Base-by-base conservation (phyloP, 352 stramenopile species). In the Phytophthora palmivora region DNA sequence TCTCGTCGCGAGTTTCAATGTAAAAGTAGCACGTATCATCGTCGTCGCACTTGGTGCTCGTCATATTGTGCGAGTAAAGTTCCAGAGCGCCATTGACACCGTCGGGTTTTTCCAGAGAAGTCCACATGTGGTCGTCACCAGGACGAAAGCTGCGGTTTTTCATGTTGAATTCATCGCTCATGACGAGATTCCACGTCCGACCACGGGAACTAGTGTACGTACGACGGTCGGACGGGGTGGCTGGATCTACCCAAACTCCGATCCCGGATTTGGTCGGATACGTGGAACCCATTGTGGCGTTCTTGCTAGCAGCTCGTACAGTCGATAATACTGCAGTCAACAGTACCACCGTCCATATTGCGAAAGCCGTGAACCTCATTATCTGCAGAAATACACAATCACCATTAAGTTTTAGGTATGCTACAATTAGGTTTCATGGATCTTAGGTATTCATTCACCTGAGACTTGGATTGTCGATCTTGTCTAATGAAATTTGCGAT, bases 121-220 rank as follows among this genome's bases (percentile, higher is more conserved):
- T 98, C 96, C 96, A 99, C 43, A 94, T 72, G 41, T 97, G 93
- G 76, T 98, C 95, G 28, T 84, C 63, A n/a, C 95, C 96, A 16
- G 98, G 94, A n/a, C 71, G 51, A 66, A 99, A 98, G 28, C 61
- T 85, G n/a, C 96, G 82, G 36, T 88, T 85, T 9, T 91, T 79
- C 41, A 80, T 82, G 67, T 98, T 89, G 69, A 98, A 98, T 70
- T 98, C 95, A 73, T 98, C 95, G 32, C 89, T 97, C 88, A 98
- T 98, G 30, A 95, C 78, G 11, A 97, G 66, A 18, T 89, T 42
- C 76, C 79, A 91, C 22, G 15, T 58, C 2, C 59, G 50, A 1
- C 79, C 82, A 26, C 79, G 78, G 5, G 82, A 91, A 4, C 55
- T 78, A 6, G 46, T 59, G 43, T 83, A 89, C 15, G 34, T 59